Evolutionary conservation across 257 asterid genomes (phyloP).

Genomic region (Rhazya stricta): DNA sequence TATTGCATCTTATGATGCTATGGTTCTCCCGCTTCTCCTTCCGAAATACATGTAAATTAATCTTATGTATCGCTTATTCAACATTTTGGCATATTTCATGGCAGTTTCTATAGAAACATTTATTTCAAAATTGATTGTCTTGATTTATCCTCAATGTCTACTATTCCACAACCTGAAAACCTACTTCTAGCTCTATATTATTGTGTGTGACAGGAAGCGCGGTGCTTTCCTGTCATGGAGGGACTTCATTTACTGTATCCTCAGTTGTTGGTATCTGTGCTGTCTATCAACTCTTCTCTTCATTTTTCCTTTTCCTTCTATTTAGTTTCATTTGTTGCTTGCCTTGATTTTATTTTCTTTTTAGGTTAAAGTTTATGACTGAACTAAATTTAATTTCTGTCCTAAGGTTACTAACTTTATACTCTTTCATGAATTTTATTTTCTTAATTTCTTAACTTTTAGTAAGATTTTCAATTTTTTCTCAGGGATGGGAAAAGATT

Average conservation of each 20-base stretch:
- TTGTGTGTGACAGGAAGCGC: neutral
- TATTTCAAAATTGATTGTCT: neutral
- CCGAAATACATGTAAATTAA: neutral
- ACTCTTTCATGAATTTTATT: neutral
- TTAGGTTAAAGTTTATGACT: neutral
- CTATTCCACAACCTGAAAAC: neutral
- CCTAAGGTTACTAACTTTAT: neutral
- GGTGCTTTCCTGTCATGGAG: neutral
- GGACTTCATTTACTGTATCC: neutral
- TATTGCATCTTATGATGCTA: neutral
- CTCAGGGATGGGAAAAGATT: constrained; percentile 98
- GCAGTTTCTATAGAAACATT: neutral
- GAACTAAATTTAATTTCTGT: neutral
- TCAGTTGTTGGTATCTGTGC: neutral
- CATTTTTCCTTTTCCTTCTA: neutral
- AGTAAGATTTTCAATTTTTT: constrained; percentile 20
- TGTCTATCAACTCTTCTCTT: neutral
- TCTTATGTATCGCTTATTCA: neutral
- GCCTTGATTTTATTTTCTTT: neutral
- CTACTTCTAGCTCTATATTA: neutral
- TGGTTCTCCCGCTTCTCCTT: neutral
- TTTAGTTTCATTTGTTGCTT: neutral
- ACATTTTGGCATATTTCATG: neutral
- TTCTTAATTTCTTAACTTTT: constrained; percentile 19
- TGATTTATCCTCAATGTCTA: neutral